Evolutionary conservation across 1,284 basidiomycete genomes (phyloP).

Genomic region (Heterobasidion annosum): DNA sequence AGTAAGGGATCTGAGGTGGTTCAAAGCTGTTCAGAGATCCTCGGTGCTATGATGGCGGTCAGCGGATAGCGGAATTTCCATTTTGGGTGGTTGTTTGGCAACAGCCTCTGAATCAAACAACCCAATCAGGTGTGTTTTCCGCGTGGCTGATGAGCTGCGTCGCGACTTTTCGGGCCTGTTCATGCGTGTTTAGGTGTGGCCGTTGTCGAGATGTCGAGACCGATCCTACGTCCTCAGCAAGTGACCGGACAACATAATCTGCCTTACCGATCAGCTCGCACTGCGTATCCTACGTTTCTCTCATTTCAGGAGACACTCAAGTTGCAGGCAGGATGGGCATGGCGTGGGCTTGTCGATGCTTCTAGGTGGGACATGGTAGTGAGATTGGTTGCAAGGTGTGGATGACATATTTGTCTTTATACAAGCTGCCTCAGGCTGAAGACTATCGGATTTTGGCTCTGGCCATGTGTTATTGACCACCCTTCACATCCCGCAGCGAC

Average conservation of each 20-base stretch:
- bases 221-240: slow-evolving; percentile 2
- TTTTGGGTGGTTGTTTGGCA: no score
- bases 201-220: neutral
- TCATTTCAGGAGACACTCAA: slow-evolving; percentile 47
- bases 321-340: slow-evolving; percentile 51
- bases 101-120: no score
- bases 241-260: neutral
- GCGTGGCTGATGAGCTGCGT: no score
- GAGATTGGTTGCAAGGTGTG: slow-evolving; percentile 38
- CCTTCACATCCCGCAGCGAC: slow-evolving; percentile 38
- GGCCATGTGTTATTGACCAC: neutral
- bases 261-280: slow-evolving; percentile 7
- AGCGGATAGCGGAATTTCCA: no score
- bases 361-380: slow-evolving; percentile 63
- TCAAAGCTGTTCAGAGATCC: no score
- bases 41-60: no score
- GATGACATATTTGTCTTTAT: slow-evolving; percentile 4
- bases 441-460: neutral
- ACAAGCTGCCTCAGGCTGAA: neutral
- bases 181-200: neutral
- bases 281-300: slow-evolving; percentile 60
- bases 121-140: no score
- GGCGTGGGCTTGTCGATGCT: slow-evolving; percentile 57
- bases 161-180: no score
- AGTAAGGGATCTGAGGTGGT: no score